phyloP scores from a whole-genome alignment of 495 filamentous ascomycete genomes.

The Hyphodiscus hymeniophilus region DNA sequence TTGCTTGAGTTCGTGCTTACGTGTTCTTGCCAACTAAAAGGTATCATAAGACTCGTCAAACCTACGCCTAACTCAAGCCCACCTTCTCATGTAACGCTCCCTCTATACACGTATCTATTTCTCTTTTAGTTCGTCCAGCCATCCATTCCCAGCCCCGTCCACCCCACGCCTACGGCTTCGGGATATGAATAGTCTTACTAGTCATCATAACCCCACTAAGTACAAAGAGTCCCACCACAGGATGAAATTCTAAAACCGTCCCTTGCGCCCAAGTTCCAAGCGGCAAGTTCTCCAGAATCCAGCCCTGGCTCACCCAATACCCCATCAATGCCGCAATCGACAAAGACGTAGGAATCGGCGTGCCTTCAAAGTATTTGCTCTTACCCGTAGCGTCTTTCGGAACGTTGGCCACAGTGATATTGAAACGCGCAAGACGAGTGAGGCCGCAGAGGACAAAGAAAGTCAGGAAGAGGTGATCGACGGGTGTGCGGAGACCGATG shows the following conservation, averaged over 20 bases:
- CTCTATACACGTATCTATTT: not conserved
- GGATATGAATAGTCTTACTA: constrained; percentile 88
- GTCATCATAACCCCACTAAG: constrained; percentile 86
- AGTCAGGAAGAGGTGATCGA: constrained; percentile 77
- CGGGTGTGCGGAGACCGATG: constrained; percentile 75
- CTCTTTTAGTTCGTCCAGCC: not conserved
- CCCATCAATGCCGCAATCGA: constrained; percentile 77
- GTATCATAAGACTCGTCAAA: constrained; percentile 7
- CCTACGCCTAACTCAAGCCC: not conserved
- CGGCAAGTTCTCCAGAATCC: constrained; percentile 69
- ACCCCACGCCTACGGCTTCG: constrained; percentile 61
- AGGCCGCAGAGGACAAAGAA: constrained; percentile 95
- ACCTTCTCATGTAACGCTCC: not conserved
- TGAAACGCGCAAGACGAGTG: constrained; percentile 91
- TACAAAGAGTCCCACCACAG: constrained; percentile 74
- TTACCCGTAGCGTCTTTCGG: constrained; percentile 91
- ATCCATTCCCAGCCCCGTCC: not conserved
- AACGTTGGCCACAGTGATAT: constrained; percentile 80
- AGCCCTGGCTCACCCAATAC: constrained; percentile 76
- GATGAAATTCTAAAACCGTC: constrained; percentile 76
- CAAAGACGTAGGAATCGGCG: constrained; percentile 86
- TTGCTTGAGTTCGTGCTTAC: not conserved
- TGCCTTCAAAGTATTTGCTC: constrained; percentile 90
- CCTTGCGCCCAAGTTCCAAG: constrained; percentile 56
- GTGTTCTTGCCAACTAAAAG: constrained; percentile 3